Conservation (phyloP, 2,329 filamentous ascomycete genomes). For the Aureobasidium mangrovei region DNA sequence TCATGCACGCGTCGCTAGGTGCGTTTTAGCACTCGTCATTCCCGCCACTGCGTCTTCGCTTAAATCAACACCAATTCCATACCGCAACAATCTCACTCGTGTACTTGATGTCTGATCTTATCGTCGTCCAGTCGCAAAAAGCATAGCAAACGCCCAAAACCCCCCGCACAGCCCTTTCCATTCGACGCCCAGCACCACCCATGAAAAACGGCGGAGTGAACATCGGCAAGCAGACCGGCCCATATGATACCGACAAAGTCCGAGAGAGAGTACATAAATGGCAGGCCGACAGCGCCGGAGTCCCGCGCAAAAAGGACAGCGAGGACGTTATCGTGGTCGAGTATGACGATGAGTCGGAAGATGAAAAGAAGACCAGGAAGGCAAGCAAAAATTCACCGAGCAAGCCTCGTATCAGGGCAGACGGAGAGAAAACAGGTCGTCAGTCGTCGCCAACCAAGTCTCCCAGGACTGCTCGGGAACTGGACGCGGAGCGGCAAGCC, state of each 20-base stretch:
- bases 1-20: not conserved
- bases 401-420: not conserved
- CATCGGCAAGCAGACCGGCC: constrained; percentile 12
- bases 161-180: not conserved
- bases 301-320: constrained; percentile 43
- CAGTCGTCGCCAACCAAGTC: constrained; percentile 7
- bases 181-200: not conserved
- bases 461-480: constrained; percentile 3
- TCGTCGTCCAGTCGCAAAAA: not conserved
- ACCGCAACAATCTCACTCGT: not conserved
- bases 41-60: too few species aligned
- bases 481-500: constrained; percentile 27
- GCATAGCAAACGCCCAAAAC: not conserved
- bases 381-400: constrained; percentile 6
- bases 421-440: not conserved
- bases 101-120: not conserved
- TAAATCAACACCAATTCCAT: not conserved
- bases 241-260: constrained; percentile 35
- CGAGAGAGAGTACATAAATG: constrained; percentile 72
- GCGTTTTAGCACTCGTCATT: too few species aligned
- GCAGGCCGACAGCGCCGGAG: constrained; percentile 69
- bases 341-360: constrained; percentile 38
- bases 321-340: constrained; percentile 49
- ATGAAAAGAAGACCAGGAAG: constrained; percentile 12
- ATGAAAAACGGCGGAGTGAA: constrained; percentile 1